Evolutionary conservation across 106 monocot species (phyloP).

Genomic region (Agapanthus africanus): DNA sequence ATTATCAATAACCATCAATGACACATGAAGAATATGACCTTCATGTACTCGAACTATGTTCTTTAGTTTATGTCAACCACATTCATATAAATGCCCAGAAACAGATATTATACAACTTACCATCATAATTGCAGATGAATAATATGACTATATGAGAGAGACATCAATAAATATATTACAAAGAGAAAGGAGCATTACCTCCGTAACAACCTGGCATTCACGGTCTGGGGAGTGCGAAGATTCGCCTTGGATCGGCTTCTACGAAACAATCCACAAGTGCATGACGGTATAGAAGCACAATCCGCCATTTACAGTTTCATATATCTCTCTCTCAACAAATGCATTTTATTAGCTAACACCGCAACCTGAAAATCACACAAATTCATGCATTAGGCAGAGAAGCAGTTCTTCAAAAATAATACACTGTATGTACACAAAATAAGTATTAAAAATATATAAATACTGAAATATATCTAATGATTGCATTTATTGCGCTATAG

Average conservation of each 20-base stretch:
- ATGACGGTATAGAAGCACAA: constrained; percentile 26
- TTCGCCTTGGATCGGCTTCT: not conserved
- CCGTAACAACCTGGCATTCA: not conserved
- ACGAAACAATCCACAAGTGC: constrained; percentile 2
- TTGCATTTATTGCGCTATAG: too few species aligned
- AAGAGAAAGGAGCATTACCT: constrained; percentile 10
- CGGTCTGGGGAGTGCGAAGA: not conserved
- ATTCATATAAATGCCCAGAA: too few species aligned
- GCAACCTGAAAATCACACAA: too few species aligned
- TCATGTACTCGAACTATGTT: too few species aligned
- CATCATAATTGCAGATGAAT: not conserved
- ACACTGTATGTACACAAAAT: too few species aligned
- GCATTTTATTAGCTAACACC: constrained; percentile 13
- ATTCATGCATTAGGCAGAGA: not conserved
- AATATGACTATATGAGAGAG: too few species aligned
- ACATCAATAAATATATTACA: not conserved
- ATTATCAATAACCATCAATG: too few species aligned
- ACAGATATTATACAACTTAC: not conserved
- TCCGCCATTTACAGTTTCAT: constrained; percentile 28
- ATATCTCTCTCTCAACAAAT: not conserved
- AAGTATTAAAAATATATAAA: too few species aligned
- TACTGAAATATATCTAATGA: too few species aligned
- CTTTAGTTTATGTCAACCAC: too few species aligned
- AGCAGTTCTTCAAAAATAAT: too few species aligned
- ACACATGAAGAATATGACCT: too few species aligned